A percentile compares a stretch with the other conserved stretches of the same genome.
Evolutionary conservation across 1,284 basidiomycete species (phyloP).

Genomic region (Thelephora terrestris): DNA sequence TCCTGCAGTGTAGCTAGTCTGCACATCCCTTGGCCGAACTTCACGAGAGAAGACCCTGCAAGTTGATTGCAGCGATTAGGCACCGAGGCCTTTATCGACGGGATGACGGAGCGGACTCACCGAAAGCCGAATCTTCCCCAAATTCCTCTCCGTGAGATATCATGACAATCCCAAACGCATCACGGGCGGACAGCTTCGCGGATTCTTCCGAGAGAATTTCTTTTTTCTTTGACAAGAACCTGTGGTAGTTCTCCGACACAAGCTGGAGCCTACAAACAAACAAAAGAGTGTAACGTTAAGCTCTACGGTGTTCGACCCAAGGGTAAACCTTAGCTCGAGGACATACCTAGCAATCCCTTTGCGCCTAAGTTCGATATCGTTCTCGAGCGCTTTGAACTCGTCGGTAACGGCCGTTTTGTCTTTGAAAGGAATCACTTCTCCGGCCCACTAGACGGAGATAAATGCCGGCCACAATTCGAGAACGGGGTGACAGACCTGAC

Average conservation of each 20-base stretch:
- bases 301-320: not conserved
- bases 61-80: slow-evolving; percentile 4
- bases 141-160: slow-evolving; percentile 77
- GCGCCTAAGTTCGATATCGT: slow-evolving; percentile 27
- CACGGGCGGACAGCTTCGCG: slow-evolving; percentile 62
- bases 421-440: slow-evolving; percentile 27
- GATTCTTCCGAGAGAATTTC: slow-evolving; percentile 39
- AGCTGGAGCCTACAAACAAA: slow-evolving; percentile 40
- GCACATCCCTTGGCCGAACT: slow-evolving; percentile 72
- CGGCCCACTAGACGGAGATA: slow-evolving; percentile 18
- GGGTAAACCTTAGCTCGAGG: not conserved
- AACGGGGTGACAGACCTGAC: slow-evolving; percentile 19
- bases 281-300: not conserved
- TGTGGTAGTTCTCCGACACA: slow-evolving; percentile 52
- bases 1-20: slow-evolving; percentile 76
- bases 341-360: slow-evolving; percentile 25
- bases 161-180: slow-evolving; percentile 79
- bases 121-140: slow-evolving; percentile 60
- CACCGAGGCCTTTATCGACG: not conserved
- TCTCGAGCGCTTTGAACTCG: slow-evolving; percentile 26
- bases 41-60: slow-evolving; percentile 57
- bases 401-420: slow-evolving; percentile 28
- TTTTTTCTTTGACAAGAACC: slow-evolving; percentile 57
- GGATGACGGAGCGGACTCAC: slow-evolving; percentile 26
- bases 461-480: not conserved